Evolutionary conservation across 1,284 basidiomycete species (phyloP).

Genomic region (Cryptococcus wingfieldii): DNA sequence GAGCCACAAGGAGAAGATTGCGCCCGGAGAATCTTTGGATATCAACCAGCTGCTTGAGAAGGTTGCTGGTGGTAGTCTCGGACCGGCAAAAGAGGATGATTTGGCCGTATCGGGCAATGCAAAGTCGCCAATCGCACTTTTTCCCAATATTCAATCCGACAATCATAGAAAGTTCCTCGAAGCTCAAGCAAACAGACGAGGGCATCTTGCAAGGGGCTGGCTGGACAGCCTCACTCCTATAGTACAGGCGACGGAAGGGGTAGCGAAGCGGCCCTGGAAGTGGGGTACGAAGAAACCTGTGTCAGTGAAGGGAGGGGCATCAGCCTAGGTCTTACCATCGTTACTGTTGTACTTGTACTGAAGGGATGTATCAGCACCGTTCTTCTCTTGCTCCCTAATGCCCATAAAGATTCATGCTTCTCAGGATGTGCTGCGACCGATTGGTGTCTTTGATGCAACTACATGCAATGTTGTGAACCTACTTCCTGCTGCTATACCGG

Average conservation of each 20-base stretch:
- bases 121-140: conserved; percentile 28
- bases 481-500: not conserved
- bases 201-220: conserved; percentile 19
- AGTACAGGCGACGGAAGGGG: no score
- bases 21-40: conserved; percentile 78
- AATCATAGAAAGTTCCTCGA: conserved; percentile 31
- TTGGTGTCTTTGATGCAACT: no score
- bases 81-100: conserved; percentile 1
- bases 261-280: no score
- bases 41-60: conserved; percentile 64
- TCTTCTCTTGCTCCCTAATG: no score
- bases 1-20: conserved; percentile 76
- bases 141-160: conserved; percentile 22
- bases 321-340: no score
- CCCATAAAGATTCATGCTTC: no score
- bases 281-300: no score
- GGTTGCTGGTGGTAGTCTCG: conserved; percentile 49
- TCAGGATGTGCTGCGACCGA: no score
- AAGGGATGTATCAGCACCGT: no score
- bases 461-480: no score
- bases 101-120: conserved; percentile 1
- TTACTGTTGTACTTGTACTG: no score
- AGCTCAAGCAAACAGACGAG: conserved; percentile 24
- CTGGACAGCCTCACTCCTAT: conserved; percentile 21
- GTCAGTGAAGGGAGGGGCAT: no score